These are phyloP conservation scores for Medicago lupulina DNA, from an alignment of 306 rosid genomes.

Conservation along the genomic window DNA sequence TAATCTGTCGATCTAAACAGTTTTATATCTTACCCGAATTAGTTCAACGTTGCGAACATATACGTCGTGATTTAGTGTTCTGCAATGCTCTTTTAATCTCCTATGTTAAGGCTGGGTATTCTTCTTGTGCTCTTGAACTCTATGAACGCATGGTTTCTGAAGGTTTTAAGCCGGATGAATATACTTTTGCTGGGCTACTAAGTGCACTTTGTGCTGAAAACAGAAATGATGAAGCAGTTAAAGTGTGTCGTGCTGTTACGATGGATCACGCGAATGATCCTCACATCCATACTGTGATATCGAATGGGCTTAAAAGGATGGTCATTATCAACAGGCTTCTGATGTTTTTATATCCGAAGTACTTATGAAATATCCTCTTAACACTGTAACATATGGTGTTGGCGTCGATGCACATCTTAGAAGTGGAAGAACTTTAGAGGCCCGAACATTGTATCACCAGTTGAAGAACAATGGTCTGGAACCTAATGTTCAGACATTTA, in stretches of 20 bases:
- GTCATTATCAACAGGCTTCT: slow-evolving; percentile 52
- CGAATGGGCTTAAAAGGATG: slow-evolving; percentile 57
- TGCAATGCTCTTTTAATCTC: slow-evolving; percentile 65
- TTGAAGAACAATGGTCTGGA: slow-evolving; percentile 63
- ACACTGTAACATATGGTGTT: slow-evolving; percentile 55
- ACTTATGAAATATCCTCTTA: slow-evolving; percentile 48
- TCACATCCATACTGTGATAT: slow-evolving; percentile 59
- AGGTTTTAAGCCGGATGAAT: slow-evolving; percentile 64
- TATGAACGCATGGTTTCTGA: slow-evolving; percentile 53
- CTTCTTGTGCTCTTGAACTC: slow-evolving; percentile 50
- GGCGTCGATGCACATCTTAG: slow-evolving; percentile 58
- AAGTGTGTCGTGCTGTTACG: slow-evolving; percentile 56
- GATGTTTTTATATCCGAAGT: slow-evolving; percentile 48
- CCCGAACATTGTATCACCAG: slow-evolving; percentile 46
- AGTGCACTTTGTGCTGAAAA: slow-evolving; percentile 60
- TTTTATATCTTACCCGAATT: slow-evolving; percentile 45
- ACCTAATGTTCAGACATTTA: slow-evolving; percentile 55
- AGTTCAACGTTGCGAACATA: slow-evolving; percentile 35
- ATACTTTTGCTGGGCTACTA: slow-evolving; percentile 64
- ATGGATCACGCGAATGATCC: slow-evolving; percentile 49
- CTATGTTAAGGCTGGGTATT: slow-evolving; percentile 52
- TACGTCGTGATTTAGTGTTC: slow-evolving; percentile 59
- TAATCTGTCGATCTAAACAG: slow-evolving; percentile 48
- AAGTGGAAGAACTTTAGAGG: slow-evolving; percentile 64
- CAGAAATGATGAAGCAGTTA: slow-evolving; percentile 60